Percentiles rank a stretch among this genome's conserved stretches.
These are phyloP conservation scores for Phanerochaete carnosa DNA, from an alignment of 768 basidiomycete genomes.

Conservation along the genomic window DNA sequence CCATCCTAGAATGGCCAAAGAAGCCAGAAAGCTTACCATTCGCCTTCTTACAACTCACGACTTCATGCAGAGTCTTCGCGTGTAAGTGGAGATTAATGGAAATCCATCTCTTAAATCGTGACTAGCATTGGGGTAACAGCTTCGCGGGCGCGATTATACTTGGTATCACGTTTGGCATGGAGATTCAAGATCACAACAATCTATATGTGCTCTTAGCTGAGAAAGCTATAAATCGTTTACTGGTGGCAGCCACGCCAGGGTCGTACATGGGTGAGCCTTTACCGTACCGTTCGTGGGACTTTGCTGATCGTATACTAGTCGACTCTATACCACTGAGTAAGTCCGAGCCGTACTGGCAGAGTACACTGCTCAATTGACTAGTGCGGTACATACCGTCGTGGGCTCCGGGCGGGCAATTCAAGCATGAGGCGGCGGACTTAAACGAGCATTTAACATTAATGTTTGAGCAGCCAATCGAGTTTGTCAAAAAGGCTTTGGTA, in stretches of 20 bases:
- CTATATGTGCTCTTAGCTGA: slow-evolving; percentile 14
- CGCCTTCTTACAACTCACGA: slow-evolving; percentile 24
- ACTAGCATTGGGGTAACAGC: neutral
- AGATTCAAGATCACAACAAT: slow-evolving; percentile 14
- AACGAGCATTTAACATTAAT: neutral
- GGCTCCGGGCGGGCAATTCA: slow-evolving; percentile 20
- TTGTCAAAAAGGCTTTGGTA: slow-evolving; percentile 13
- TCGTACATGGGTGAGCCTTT: slow-evolving; percentile 3
- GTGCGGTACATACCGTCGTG: slow-evolving; percentile 21
- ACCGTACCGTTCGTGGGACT: neutral
- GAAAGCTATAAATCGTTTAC: slow-evolving; percentile 1
- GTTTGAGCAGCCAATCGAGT: slow-evolving; percentile 11
- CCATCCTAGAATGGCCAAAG: slow-evolving; percentile 20
- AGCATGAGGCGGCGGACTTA: slow-evolving; percentile 10
- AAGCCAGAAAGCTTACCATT: slow-evolving; percentile 23
- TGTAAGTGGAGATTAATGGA: neutral
- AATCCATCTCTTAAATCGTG: neutral
- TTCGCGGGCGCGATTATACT: slow-evolving; percentile 13
- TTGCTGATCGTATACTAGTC: neutral
- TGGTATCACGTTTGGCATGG: slow-evolving; percentile 13
- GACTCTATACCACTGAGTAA: slow-evolving; percentile 10
- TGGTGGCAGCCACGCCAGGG: slow-evolving; percentile 7
- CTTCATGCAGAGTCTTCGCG: slow-evolving; percentile 12
- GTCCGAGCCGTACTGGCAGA: neutral
- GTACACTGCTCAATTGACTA: neutral